phyloP scores from a whole-genome alignment of 2,329 filamentous ascomycete genomes.

The Colletotrichum sp. region DNA sequence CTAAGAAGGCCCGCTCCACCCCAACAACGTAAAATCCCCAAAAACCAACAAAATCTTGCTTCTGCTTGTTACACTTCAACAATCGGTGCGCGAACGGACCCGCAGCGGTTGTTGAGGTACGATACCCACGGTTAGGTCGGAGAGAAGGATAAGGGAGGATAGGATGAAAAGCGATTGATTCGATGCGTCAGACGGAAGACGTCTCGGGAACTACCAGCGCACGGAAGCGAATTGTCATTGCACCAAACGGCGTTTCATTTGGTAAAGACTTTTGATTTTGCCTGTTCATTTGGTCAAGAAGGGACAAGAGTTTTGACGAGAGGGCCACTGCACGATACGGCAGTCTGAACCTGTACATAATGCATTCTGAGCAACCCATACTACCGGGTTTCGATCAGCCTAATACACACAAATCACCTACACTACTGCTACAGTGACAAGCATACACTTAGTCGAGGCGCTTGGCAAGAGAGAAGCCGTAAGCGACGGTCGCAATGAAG shows the following conservation, averaged over 20 bases:
- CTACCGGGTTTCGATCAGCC: neutral
- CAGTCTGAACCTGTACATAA: slow-evolving; percentile 2
- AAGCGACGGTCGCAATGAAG: slow-evolving; percentile 73
- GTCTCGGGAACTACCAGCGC: neutral
- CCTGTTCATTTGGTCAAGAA: neutral
- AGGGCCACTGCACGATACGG: neutral
- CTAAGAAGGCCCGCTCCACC: neutral
- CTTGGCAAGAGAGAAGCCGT: slow-evolving; percentile 76
- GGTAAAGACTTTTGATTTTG: neutral
- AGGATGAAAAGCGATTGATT: neutral
- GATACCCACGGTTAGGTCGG: slow-evolving; percentile 16
- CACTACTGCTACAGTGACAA: neutral
- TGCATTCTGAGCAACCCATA: neutral
- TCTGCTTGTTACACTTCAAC: slow-evolving; percentile 4
- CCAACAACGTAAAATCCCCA: neutral
- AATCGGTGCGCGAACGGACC: slow-evolving; percentile 1
- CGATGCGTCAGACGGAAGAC: neutral
- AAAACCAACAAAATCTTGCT: neutral
- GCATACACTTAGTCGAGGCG: slow-evolving; percentile 52
- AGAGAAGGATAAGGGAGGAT: neutral
- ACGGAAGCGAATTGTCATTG: slow-evolving; percentile 5
- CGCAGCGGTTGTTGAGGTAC: neutral
- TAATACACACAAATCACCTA: neutral
- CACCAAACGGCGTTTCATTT: slow-evolving; percentile 16
- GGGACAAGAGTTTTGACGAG: neutral